These are phyloP conservation scores for Alternaria atra DNA, from an alignment of 2,329 filamentous ascomycete species.

Conservation along the genomic window DNA sequence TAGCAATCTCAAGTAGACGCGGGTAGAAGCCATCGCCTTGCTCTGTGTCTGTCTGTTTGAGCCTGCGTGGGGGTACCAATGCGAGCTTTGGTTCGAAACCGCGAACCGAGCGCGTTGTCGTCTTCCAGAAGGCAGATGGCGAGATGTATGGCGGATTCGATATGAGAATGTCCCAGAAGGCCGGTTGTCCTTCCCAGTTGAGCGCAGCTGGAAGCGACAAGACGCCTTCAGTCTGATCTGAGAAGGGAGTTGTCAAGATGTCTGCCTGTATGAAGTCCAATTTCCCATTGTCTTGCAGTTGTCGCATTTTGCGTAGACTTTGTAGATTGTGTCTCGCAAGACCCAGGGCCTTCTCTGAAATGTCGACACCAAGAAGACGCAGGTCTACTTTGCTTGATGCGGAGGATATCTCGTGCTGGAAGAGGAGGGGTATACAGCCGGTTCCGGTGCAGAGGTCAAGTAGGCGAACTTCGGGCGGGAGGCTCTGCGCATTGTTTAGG, in stretches of 20 bases:
- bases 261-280: slow-evolving; percentile 60
- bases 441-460: slow-evolving; percentile 91
- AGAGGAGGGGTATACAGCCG: slow-evolving; percentile 84
- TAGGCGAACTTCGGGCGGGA: slow-evolving; percentile 62
- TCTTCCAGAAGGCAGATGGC: slow-evolving; percentile 64
- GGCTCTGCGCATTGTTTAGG: slow-evolving; percentile 30
- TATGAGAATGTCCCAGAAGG: slow-evolving; percentile 70
- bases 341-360: slow-evolving; percentile 70
- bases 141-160: slow-evolving; percentile 96
- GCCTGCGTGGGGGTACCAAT: slow-evolving; percentile 63
- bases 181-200: slow-evolving; percentile 22
- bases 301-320: slow-evolving; percentile 42
- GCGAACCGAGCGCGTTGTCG: slow-evolving; percentile 77
- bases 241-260: slow-evolving; percentile 60
- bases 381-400: slow-evolving; percentile 49
- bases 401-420: slow-evolving; percentile 68
- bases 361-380: slow-evolving; percentile 74
- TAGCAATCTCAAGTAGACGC: slow-evolving; percentile 66
- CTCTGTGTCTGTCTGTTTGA: slow-evolving; percentile 29
- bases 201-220: slow-evolving; percentile 28
- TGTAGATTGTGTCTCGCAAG: slow-evolving; percentile 72
- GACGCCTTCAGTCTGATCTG: slow-evolving; percentile 35
- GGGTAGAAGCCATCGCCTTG: slow-evolving; percentile 72
- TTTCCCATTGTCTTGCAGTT: slow-evolving; percentile 25
- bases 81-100: slow-evolving; percentile 83